Conservation (phyloP, 192 early-diverging fungal species). For the Mortierella antarctica region DNA sequence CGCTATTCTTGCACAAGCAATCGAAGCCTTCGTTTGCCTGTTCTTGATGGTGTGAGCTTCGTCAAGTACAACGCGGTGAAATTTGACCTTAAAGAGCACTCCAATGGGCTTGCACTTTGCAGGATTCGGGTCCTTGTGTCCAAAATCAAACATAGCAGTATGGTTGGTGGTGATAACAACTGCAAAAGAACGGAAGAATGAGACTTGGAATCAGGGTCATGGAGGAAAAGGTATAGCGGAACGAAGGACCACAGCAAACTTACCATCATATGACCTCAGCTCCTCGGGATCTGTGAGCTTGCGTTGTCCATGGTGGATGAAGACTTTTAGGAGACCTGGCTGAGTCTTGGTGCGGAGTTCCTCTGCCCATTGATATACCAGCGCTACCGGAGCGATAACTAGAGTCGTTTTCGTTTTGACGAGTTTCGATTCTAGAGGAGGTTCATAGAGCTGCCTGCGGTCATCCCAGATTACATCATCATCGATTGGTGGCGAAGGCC, state of each 20-base stretch:
- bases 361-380: constrained; percentile 78
- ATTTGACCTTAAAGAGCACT: constrained; percentile 36
- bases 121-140: constrained; percentile 1
- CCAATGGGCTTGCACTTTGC: constrained; percentile 29
- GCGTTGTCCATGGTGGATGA: constrained; percentile 71
- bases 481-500: constrained; percentile 15
- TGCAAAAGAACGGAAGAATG: constrained; percentile 4
- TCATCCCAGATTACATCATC: constrained; percentile 29
- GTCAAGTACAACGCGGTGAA: constrained; percentile 60
- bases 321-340: constrained; percentile 61
- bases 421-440: constrained; percentile 16
- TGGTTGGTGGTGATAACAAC: constrained; percentile 64
- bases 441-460: neutral
- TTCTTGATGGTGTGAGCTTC: constrained; percentile 79
- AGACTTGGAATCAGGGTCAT: neutral
- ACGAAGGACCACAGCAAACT: neutral
- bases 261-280: constrained; percentile 61
- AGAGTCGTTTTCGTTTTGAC: constrained; percentile 68
- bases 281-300: constrained; percentile 49
- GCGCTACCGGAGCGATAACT: constrained; percentile 73
- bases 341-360: constrained; percentile 72
- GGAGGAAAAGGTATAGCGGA: neutral
- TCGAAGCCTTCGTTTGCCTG: constrained; percentile 54
- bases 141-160: constrained; percentile 42
- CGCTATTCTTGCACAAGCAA: constrained; percentile 58